Evolutionary conservation across 2,329 filamentous ascomycete genomes (phyloP), one percentile per base, ranked within the genome.

Genomic region (Colletotrichum spaethianum): DNA sequence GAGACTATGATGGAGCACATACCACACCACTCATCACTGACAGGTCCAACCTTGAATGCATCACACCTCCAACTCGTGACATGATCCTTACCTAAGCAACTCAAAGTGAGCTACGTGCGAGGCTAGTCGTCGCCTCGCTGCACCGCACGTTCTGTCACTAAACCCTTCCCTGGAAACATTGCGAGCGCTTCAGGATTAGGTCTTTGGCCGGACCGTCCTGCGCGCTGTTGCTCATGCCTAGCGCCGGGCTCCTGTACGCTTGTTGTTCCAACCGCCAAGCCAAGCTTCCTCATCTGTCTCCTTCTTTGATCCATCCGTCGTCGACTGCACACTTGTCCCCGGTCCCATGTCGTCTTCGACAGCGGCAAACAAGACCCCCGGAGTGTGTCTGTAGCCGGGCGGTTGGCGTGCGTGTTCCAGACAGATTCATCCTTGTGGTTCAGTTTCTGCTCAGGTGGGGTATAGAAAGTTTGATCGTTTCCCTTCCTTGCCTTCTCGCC

Each of bases 51-150:
- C 69, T 63, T 69, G 69, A 48, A 44, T 18, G 38, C 59, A 33
- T 60, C 38, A 53, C 59, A 64, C 52, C 65, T 72, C 52, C 59
- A 60, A 64, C 59, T n/a, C 46, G 65, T 64, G 70, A 72, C 70
- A 63, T 64, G 65, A 64, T 69, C 66, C 70, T 72, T 53, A 72
- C 65, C 59, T 72, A 63, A 72, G 65, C 70, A 70, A 69, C 70
- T 55, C 65, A 72, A 72, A 63, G 38, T 60, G 44, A 26, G 46
- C 57, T 53, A 42, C 60, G 44, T 33, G 59, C n/a, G 31, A 12
- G 23, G 61, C 59, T 55, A 72, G 59, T 42, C 44, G 69, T 56
- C 65, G 53, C 65, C 69, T 72, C 44, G 65, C 65, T 36, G 65
- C 59, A 46, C 59, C 59, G 69, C 69, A 72, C 69, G 44, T 63